Conservation (phyloP, 176 grass and related monocot genomes). For the Oryza meridionalis region DNA sequence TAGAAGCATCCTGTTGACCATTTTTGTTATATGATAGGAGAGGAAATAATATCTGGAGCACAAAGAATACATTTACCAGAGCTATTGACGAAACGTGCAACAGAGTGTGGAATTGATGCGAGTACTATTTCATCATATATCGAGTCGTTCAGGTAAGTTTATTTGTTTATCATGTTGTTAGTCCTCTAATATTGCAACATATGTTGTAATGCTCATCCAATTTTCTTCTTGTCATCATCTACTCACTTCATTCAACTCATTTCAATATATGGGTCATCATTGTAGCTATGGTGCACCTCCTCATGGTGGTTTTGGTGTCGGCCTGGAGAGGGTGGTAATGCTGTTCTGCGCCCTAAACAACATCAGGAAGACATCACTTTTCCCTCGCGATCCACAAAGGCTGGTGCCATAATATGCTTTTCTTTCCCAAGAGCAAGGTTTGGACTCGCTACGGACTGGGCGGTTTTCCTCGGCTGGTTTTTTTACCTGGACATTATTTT, state of each 20-base stretch:
- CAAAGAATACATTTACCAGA: conserved; percentile 90
- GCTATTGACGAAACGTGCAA: conserved; percentile 70
- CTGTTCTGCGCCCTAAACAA: conserved; percentile 82
- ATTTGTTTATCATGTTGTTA: background rate
- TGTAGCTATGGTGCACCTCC: conserved; percentile 64
- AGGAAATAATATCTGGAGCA: conserved; percentile 94
- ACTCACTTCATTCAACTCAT: background rate
- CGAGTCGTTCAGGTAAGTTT: conserved; percentile 74
- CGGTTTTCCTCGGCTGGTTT: background rate
- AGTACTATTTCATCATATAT: conserved; percentile 82
- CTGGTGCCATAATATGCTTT: conserved; percentile 54
- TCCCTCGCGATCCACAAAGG: conserved; percentile 76
- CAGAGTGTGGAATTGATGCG: conserved; percentile 78
- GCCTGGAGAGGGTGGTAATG: conserved; percentile 70
- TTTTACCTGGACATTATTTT: too few species aligned
- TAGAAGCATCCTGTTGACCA: background rate
- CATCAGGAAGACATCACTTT: conserved; percentile 77
- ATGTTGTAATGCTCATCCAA: background rate
- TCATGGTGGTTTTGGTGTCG: conserved; percentile 67
- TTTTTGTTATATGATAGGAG: conserved; percentile 44
- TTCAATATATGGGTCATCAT: background rate
- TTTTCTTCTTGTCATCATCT: background rate
- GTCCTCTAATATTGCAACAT: background rate
- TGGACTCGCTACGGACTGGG: background rate
- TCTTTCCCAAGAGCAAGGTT: background rate